phyloP scores from a whole-genome alignment of 805 yeast species.

The Nakazawaea ambrosiae region DNA sequence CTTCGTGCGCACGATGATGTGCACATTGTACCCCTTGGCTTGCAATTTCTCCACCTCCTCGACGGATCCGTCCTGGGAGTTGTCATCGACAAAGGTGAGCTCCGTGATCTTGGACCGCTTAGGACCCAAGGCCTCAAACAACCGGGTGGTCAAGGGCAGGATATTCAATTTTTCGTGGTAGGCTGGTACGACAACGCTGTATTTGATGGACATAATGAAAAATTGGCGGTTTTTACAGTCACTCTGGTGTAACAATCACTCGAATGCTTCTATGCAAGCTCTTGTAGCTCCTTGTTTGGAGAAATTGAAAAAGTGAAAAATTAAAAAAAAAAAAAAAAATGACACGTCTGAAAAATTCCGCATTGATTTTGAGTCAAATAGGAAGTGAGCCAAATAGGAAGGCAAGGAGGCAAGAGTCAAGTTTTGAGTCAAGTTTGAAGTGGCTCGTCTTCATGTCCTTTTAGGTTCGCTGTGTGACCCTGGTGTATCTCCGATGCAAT shows the following conservation, averaged over 20 bases:
- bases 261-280: background rate
- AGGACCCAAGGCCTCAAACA: constrained; percentile 41
- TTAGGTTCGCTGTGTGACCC: no score
- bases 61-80: constrained; percentile 44
- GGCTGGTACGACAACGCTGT: constrained; percentile 39
- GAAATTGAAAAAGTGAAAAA: background rate
- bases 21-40: constrained; percentile 39
- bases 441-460: no score
- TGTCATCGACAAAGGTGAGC: constrained; percentile 44
- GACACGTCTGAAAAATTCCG: no score
- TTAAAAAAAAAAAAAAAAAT: no score
- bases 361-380: background rate
- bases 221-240: no score
- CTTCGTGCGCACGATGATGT: constrained; percentile 40
- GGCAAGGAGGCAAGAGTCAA: no score
- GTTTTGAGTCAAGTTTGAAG: no score
- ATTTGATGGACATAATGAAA: constrained; percentile 11
- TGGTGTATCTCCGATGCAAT: no score
- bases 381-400: background rate
- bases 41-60: constrained; percentile 40
- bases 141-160: constrained; percentile 39
- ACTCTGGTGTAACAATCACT: no score
- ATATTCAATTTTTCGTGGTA: constrained; percentile 43
- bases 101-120: constrained; percentile 34
- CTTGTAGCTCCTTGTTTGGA: no score